Percentiles rank a stretch among this genome's conserved stretches.
Conservation (phyloP, 2,329 filamentous ascomycete genomes). For the Cercospora berteroae region DNA sequence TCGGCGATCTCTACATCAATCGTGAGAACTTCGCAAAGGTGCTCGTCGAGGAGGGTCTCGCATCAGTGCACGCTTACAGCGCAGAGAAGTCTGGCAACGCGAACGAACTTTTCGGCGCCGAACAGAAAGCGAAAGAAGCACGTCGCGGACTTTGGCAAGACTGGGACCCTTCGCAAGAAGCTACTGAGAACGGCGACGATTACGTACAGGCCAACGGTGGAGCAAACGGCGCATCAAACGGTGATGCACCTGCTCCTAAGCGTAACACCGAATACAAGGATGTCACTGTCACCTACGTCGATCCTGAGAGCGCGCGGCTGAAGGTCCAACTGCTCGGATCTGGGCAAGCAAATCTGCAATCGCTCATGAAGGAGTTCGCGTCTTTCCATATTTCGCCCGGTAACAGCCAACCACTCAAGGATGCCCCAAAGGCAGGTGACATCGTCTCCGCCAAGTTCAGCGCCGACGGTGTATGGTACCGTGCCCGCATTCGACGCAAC, state of each 20-base stretch:
- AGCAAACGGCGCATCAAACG: constrained; percentile 45
- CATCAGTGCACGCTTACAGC: constrained; percentile 89
- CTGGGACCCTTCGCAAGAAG: constrained; percentile 88
- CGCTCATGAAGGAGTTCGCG: constrained; percentile 86
- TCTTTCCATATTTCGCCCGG: constrained; percentile 83
- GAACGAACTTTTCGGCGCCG: constrained; percentile 80
- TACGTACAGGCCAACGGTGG: constrained; percentile 45
- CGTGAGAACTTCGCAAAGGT: constrained; percentile 94
- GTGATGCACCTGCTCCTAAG: constrained; percentile 52
- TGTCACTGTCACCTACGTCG: constrained; percentile 87
- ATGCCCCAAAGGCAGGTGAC: constrained; percentile 84
- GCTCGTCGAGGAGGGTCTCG: constrained; percentile 89
- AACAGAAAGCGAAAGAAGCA: constrained; percentile 84
- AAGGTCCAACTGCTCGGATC: constrained; percentile 90
- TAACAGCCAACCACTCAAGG: constrained; percentile 69
- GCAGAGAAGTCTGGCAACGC: constrained; percentile 93
- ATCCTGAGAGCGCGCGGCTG: constrained; percentile 69
- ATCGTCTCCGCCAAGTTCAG: constrained; percentile 89
- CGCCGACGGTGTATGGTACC: constrained; percentile 90
- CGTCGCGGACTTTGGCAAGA: constrained; percentile 88
- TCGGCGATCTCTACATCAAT: constrained; percentile 88
- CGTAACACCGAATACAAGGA: constrained; percentile 89
- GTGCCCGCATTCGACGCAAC: constrained; percentile 84
- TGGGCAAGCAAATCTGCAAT: constrained; percentile 79
- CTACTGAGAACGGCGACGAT: constrained; percentile 50